Evolutionary conservation across 2,329 filamentous ascomycete genomes (phyloP).

Genomic region (Neurospora crassa): DNA sequence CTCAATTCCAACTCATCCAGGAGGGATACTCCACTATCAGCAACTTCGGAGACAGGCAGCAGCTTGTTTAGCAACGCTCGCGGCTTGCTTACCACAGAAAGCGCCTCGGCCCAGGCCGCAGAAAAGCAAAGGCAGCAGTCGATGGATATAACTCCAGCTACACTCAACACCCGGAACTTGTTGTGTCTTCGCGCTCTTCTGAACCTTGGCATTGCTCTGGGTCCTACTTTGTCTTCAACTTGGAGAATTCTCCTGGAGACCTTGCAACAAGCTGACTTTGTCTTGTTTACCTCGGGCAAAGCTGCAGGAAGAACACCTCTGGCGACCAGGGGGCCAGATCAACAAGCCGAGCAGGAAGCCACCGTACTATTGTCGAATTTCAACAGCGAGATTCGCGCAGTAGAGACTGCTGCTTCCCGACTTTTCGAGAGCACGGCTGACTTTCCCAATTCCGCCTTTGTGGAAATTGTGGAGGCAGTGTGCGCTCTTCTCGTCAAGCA

Average conservation of each 20-base stretch:
- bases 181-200: constrained; percentile 82
- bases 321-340: constrained; percentile 35
- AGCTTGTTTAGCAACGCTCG: constrained; percentile 63
- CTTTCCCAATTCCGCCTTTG: constrained; percentile 75
- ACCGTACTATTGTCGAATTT: constrained; percentile 54
- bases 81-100: constrained; percentile 65
- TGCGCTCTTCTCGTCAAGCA: constrained; percentile 54
- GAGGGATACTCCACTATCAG: constrained; percentile 30
- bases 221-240: constrained; percentile 72
- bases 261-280: constrained; percentile 83
- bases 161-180: constrained; percentile 79
- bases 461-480: constrained; percentile 65
- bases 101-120: constrained; percentile 41
- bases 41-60: constrained; percentile 38
- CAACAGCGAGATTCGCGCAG: constrained; percentile 71
- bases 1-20: constrained; percentile 39
- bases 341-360: constrained; percentile 41
- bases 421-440: constrained; percentile 88
- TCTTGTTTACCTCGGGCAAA: constrained; percentile 59
- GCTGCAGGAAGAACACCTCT: constrained; percentile 41
- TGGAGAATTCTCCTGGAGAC: constrained; percentile 92
- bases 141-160: constrained; percentile 41
- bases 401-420: constrained; percentile 77
- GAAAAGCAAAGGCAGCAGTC: constrained; percentile 54
- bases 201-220: constrained; percentile 91